A percentile compares a stretch with the other conserved stretches of the same genome.
Conservation (phyloP, 2,329 filamentous ascomycete genomes). For the Venturia asperata region DNA sequence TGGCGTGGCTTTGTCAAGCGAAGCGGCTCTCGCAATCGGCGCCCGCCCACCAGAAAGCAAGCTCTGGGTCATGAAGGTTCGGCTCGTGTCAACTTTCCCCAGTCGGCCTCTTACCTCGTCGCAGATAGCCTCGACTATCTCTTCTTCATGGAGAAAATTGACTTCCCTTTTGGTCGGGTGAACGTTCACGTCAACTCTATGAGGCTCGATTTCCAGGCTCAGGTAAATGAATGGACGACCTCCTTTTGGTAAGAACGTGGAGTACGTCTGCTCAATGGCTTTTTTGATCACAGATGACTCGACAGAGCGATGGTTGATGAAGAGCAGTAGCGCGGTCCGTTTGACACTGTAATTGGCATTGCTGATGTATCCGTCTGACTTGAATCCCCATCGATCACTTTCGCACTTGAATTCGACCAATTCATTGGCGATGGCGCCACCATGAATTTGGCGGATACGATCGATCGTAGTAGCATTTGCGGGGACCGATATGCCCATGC, state of each 20-base stretch:
- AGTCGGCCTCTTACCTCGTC: slow-evolving; percentile 69
- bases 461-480: slow-evolving; percentile 66
- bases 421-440: slow-evolving; percentile 77
- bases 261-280: slow-evolving; percentile 83
- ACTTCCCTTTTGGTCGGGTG: slow-evolving; percentile 96
- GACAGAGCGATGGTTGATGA: slow-evolving; percentile 94
- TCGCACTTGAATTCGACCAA: slow-evolving; percentile 66
- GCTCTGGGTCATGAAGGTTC: slow-evolving; percentile 90
- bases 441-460: slow-evolving; percentile 85
- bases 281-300: slow-evolving; percentile 86
- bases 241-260: slow-evolving; percentile 80
- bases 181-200: slow-evolving; percentile 91
- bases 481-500: slow-evolving; percentile 72
- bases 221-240: slow-evolving; percentile 92
- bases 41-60: slow-evolving; percentile 61
- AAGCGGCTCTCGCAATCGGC: slow-evolving; percentile 33
- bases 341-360: slow-evolving; percentile 96
- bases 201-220: slow-evolving; percentile 84
- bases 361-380: slow-evolving; percentile 70
- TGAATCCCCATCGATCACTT: slow-evolving; percentile 77
- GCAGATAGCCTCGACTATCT: slow-evolving; percentile 84
- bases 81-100: slow-evolving; percentile 82
- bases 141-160: slow-evolving; percentile 95
- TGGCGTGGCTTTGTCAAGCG: slow-evolving; percentile 21
- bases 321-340: slow-evolving; percentile 76